A percentile compares a stretch with the other conserved stretches of the same genome.
phyloP scores from a whole-genome alignment of 495 filamentous ascomycete genomes.

The Endocarpon pusillum region DNA sequence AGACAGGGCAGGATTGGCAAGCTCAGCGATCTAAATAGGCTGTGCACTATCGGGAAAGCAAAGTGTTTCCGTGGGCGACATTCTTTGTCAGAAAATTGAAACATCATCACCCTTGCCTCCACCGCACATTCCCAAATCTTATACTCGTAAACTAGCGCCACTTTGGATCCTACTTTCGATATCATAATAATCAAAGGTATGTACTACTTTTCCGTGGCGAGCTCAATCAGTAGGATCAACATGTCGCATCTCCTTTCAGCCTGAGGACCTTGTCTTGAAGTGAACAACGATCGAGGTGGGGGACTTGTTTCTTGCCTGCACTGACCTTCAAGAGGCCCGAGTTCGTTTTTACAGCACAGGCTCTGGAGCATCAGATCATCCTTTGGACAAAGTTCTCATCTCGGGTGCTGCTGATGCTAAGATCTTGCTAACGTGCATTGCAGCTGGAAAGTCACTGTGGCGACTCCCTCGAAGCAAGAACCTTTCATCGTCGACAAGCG shows the following conservation, averaged over 20 bases:
- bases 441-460: no score
- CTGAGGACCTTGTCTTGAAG: background rate
- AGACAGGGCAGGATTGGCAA: background rate
- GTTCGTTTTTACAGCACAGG: background rate
- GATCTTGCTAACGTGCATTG: no score
- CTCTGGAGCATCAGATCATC: background rate
- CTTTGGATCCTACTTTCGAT: background rate
- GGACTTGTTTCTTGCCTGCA: no score
- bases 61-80: background rate
- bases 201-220: background rate
- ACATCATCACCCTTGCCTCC: background rate
- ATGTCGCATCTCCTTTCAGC: background rate
- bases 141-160: constrained; percentile 1
- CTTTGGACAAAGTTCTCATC: background rate
- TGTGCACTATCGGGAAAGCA: background rate
- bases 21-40: background rate
- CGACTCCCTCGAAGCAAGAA: background rate
- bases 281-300: no score
- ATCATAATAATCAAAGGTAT: background rate
- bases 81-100: background rate
- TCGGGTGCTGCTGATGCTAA: no score
- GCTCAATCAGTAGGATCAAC: background rate
- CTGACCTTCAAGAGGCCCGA: constrained; percentile 1
- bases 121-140: constrained; percentile 1
- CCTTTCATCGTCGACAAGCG: background rate